A percentile compares a stretch with the other conserved stretches of the same genome.
Conservation (phyloP, 768 basidiomycete genomes). For the Boletus huronensis region DNA sequence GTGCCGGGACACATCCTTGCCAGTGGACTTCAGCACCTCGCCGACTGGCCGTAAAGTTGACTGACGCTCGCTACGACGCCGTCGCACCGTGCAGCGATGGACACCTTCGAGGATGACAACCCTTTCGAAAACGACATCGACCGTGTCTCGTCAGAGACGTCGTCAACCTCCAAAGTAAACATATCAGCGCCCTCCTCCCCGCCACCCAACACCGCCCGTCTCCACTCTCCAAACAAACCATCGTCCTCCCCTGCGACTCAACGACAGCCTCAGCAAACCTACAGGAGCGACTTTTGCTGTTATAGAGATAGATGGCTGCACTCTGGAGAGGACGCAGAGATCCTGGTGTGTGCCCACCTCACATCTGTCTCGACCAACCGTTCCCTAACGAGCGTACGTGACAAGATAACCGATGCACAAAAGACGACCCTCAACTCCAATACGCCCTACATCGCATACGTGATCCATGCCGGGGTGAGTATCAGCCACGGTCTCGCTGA, state of each 20-base stretch:
- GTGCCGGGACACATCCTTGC: not conserved
- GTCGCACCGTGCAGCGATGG: constrained; percentile 17
- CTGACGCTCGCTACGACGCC: not conserved
- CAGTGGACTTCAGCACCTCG: not conserved
- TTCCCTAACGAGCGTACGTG: constrained; percentile 12
- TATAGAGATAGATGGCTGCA: constrained; percentile 72
- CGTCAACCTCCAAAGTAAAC: constrained; percentile 36
- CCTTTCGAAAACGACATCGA: constrained; percentile 53
- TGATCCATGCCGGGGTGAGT: constrained; percentile 83
- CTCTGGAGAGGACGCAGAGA: constrained; percentile 78
- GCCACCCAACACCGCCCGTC: constrained; percentile 39
- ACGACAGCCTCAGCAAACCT: constrained; percentile 47
- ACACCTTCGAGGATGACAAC: constrained; percentile 60
- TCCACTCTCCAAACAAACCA: constrained; percentile 45
- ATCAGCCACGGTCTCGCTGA: not conserved
- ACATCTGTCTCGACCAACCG: not conserved
- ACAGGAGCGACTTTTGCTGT: constrained; percentile 79
- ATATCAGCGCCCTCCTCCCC: constrained; percentile 58
- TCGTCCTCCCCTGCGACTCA: constrained; percentile 59
- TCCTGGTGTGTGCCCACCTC: constrained; percentile 50
- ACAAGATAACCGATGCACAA: constrained; percentile 89
- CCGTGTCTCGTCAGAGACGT: constrained; percentile 34
- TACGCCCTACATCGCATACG: constrained; percentile 91
- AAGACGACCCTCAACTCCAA: constrained; percentile 90
- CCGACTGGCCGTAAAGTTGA: not conserved